Evolutionary conservation across 2,329 filamentous ascomycete species (phyloP), one percentile per base, ranked within the genome.

Genomic region (Tolypocladium sp.): DNA sequence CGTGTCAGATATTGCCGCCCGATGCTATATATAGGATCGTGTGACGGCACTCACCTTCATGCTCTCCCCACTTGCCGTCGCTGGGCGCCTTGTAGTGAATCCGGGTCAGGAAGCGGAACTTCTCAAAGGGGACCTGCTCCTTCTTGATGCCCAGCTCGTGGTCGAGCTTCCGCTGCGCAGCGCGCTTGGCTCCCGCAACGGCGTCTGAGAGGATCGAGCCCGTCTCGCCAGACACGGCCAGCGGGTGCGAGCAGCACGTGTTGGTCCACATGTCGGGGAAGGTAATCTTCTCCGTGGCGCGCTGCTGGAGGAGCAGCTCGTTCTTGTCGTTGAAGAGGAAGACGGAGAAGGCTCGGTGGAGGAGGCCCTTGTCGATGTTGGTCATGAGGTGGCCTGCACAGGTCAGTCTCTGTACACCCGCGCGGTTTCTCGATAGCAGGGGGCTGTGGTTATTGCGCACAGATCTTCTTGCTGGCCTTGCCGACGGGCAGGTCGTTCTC

Each of bases 231-330:
- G 94, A 90, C 65, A 97, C 89, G 58, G 91, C 90, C 62, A 99
- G 83, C 6, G 94, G 94, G 76, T 99, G 94, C 44, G 94, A 99
- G 81, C 94, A 99, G 83, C 94, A 99, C 38, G 94, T 99, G 78
- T 99, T 99, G 64, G 94, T 99, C 94, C 94, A 99, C 88, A 97
- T 92, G 73, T 96, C 91, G 55, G 94, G 93, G 78, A 99, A 99
- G 8, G 94, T 99, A 71, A 99, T 99, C 81, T 99, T 99, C 79
- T 97, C 93, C 46, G 87, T 80, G 35, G 94, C 94, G 66, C 94
- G 90, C 80, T 97, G 94, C 78, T 99, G 94, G 57, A 99, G 86
- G 52, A 99, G 88, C 61, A 97, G 81, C 68, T 92, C 89, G 75
- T 97, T 95, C 72, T 94, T 83, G 62, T 90, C 88, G 77, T 97